phyloP scores from a whole-genome alignment of 805 yeast genomes.

The Lipomyces kockii region DNA sequence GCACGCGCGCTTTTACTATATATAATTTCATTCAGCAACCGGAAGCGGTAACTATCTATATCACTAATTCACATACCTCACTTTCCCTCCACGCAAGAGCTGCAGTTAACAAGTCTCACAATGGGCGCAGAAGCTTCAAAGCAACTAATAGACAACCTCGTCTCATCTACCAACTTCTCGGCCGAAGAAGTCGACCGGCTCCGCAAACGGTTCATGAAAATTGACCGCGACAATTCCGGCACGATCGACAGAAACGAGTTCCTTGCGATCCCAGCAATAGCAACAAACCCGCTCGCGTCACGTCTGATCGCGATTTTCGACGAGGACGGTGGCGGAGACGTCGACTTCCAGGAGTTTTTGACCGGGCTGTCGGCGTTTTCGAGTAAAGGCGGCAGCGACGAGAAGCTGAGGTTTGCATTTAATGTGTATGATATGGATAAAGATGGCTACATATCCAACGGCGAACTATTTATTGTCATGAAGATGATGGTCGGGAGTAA shows the following conservation, averaged over 20 bases:
- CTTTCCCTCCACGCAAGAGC: background rate
- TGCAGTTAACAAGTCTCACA: background rate
- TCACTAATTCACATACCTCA: background rate
- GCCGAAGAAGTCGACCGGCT: constrained; percentile 89
- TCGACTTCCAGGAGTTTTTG: constrained; percentile 94
- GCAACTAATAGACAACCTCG: constrained; percentile 65
- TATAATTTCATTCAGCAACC: background rate
- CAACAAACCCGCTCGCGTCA: constrained; percentile 84
- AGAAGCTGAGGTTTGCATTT: constrained; percentile 86
- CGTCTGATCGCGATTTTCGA: constrained; percentile 94
- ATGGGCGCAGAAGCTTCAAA: constrained; percentile 67
- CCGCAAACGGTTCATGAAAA: constrained; percentile 90
- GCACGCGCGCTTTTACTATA: background rate
- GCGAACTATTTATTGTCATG: constrained; percentile 88
- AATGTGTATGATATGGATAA: constrained; percentile 93
- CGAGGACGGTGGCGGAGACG: constrained; percentile 87
- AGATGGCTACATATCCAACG: constrained; percentile 94
- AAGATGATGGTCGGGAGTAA: constrained; percentile 97
- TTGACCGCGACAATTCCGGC: constrained; percentile 92
- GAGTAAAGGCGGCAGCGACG: constrained; percentile 77
- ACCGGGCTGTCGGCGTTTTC: constrained; percentile 85
- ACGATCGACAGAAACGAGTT: constrained; percentile 90
- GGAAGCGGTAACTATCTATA: no score
- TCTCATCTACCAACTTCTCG: constrained; percentile 85
- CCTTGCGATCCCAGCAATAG: constrained; percentile 88